Base-by-base conservation (phyloP, 169 alveolate genomes). In the Cryptosporidium canis region DNA sequence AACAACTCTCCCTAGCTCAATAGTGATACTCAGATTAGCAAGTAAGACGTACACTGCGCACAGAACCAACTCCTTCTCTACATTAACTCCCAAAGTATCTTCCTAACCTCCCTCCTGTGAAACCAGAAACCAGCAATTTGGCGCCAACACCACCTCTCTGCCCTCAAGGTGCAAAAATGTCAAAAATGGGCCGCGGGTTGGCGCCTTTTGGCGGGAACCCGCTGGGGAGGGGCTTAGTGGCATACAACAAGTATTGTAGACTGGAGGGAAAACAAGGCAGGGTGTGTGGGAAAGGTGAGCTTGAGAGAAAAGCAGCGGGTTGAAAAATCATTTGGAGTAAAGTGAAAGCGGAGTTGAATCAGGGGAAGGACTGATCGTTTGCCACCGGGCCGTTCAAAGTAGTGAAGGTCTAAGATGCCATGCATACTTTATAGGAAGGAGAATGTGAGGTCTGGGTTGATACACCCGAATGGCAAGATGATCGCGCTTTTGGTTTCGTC, bases 361-460 rank as follows among this genome's bases (percentile, higher is more conserved):
- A 11, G 9, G 9, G 63, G 18, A 51, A 51, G 8, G 33, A 21
- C 12, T 3, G n/a, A 3, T 3, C 24, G 5, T 51, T 21, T 1
- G 63, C 63, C 63, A 16, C n/a, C n/a, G n/a, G 2, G 8, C n/a
- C n/a, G 24, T 12, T 51, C 24, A 16, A 51, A 35, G 47, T 35
- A 14, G 33, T 61, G 68, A 61, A 35, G 33, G n/a, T 31, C 0
- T 61, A 61, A 61, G 39, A 77, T 77, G 87, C 44, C 87, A 39
- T 77, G 87, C 47, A 58, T 77, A 39, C 58, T 31, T 4, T 77
- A 77, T 37, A 77, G 87, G 61, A 77, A 77, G 48, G 87, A 77
- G 44, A 45, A 77, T 41, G 87, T 77, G 27, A 61, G 47, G 11
- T 37, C 77, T 2, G 87, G 77, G 14, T 24, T 61, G 4, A 58